phyloP scores from a whole-genome alignment of 202 grass and related monocot genomes.

The Tripidium arundinaceum region DNA sequence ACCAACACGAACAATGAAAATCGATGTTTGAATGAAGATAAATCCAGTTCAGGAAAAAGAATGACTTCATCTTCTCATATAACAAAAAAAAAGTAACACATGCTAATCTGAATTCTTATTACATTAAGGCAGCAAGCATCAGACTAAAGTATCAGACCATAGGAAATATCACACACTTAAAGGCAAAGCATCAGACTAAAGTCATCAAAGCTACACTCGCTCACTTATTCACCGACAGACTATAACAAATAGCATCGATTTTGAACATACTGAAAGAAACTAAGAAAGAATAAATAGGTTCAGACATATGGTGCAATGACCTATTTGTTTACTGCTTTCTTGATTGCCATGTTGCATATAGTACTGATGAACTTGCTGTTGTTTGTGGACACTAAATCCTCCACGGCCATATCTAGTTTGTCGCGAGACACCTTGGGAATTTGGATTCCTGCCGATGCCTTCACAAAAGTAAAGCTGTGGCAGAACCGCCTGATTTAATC shows the following conservation, averaged over 20 bases:
- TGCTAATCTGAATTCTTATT: too few species aligned
- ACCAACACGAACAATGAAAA: too few species aligned
- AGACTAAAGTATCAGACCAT: too few species aligned
- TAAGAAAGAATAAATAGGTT: slow-evolving; percentile 21
- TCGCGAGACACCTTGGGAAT: too few species aligned
- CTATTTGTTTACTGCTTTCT: slow-evolving; percentile 85
- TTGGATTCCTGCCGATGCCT: too few species aligned
- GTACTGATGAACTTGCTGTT: slow-evolving; percentile 67
- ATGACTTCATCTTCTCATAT: too few species aligned
- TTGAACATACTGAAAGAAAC: slow-evolving; percentile 1
- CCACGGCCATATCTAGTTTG: slow-evolving; percentile 35
- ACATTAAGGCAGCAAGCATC: too few species aligned
- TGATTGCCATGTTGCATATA: slow-evolving; percentile 77
- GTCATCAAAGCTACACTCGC: slow-evolving; percentile 26
- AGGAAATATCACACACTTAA: neutral
- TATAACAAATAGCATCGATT: neutral
- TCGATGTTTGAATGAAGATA: too few species aligned
- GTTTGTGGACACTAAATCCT: slow-evolving; percentile 44
- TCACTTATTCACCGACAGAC: slow-evolving; percentile 41
- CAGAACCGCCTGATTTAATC: too few species aligned
- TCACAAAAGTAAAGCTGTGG: too few species aligned
- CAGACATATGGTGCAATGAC: neutral
- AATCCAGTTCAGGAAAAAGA: too few species aligned
- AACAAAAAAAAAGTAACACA: too few species aligned
- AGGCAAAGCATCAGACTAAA: slow-evolving; percentile 4